A percentile compares a stretch with the other conserved stretches of the same genome.
phyloP scores from a whole-genome alignment of 257 asterid species.

The Plantago elongata region DNA sequence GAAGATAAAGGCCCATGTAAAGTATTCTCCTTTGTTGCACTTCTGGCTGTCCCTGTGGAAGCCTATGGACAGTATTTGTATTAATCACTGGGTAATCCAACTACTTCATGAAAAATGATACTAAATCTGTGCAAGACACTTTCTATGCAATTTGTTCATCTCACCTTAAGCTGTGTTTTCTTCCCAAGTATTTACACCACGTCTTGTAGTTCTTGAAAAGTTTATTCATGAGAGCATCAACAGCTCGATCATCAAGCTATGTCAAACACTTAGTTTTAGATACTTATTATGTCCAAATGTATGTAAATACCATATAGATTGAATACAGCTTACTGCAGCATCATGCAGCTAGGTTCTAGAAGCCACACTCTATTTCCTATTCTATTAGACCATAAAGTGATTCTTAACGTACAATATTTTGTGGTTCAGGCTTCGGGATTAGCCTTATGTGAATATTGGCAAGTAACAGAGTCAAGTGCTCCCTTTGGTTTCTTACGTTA shows the following conservation, averaged over 20 bases:
- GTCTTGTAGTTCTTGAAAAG: constrained; percentile 95
- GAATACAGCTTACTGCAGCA: constrained; percentile 9
- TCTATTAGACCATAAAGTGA: constrained; percentile 17
- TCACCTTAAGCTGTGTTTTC: constrained; percentile 92
- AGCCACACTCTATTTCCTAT: constrained; percentile 10
- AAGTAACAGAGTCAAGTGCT: constrained; percentile 80
- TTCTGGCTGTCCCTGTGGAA: constrained; percentile 74
- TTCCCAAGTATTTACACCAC: constrained; percentile 96
- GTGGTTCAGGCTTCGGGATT: constrained; percentile 85
- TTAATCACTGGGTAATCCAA: constrained; percentile 13
- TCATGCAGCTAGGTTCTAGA: constrained; percentile 2
- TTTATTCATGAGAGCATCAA: constrained; percentile 83
- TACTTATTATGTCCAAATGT: constrained; percentile 20
- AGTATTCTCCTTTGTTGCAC: constrained; percentile 92
- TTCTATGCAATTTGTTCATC: constrained; percentile 17
- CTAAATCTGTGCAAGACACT: constrained; percentile 1
- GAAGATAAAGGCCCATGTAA: constrained; percentile 96
- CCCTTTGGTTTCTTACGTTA: constrained; percentile 91
- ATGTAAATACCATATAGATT: neutral
- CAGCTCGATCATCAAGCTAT: constrained; percentile 96
- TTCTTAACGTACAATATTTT: constrained; percentile 48
- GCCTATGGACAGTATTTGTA: constrained; percentile 42
- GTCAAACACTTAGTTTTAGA: constrained; percentile 18
- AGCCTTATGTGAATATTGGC: constrained; percentile 90
- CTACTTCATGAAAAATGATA: constrained; percentile 1